Evolutionary conservation across 2,329 filamentous ascomycete genomes (phyloP).

Genomic region (Triangularia setosa): DNA sequence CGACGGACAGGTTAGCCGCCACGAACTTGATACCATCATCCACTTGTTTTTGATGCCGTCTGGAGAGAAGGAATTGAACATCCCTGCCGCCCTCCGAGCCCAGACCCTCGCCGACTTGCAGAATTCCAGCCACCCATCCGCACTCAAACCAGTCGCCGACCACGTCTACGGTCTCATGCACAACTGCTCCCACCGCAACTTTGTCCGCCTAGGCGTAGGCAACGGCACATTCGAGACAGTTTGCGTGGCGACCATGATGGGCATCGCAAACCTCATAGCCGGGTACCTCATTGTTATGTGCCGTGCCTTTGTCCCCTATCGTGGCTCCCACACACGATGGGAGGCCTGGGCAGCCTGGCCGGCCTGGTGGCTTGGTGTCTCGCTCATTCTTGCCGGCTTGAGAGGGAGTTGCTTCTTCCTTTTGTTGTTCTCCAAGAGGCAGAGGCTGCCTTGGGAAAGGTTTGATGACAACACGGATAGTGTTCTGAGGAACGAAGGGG

Average conservation of each 20-base stretch:
- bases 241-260: slow-evolving; percentile 43
- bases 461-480: slow-evolving; percentile 36
- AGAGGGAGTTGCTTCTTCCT: slow-evolving; percentile 47
- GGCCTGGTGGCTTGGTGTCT: slow-evolving; percentile 43
- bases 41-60: slow-evolving; percentile 39
- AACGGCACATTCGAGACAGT: slow-evolving; percentile 49
- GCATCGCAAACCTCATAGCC: slow-evolving; percentile 37
- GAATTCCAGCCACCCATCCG: slow-evolving; percentile 35
- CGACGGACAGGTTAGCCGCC: slow-evolving; percentile 21
- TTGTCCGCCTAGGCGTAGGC: slow-evolving; percentile 51
- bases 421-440: slow-evolving; percentile 42
- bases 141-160: slow-evolving; percentile 42
- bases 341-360: slow-evolving; percentile 42
- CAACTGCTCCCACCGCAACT: slow-evolving; percentile 47
- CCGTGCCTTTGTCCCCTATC: slow-evolving; percentile 37
- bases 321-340: slow-evolving; percentile 39
- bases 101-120: slow-evolving; percentile 36
- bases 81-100: slow-evolving; percentile 40
- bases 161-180: slow-evolving; percentile 44
- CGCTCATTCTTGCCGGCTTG: slow-evolving; percentile 41
- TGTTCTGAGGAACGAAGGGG: background rate
- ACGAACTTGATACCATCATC: slow-evolving; percentile 39
- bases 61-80: slow-evolving; percentile 45
- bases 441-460: slow-evolving; percentile 45
- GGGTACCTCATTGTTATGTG: slow-evolving; percentile 40